Conservation (phyloP, 176 grass and related monocot species). For the Thalia dealbata region DNA sequence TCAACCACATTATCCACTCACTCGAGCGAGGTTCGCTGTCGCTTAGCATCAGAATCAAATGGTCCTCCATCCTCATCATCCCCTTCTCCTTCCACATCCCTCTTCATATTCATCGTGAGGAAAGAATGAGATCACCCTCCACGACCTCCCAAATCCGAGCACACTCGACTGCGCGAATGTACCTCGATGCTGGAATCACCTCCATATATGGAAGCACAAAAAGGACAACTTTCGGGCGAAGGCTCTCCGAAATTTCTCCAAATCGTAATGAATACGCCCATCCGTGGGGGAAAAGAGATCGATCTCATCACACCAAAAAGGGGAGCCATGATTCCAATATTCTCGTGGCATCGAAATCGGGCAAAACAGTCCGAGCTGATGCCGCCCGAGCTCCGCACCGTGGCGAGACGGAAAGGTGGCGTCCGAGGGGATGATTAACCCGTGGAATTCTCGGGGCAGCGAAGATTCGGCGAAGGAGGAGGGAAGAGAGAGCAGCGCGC, state of each 20-base stretch:
- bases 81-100: constrained; percentile 53
- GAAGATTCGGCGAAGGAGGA: constrained; percentile 74
- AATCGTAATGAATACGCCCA: constrained; percentile 51
- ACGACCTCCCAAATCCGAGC: neutral
- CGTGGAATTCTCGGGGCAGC: constrained; percentile 24
- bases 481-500: constrained; percentile 1
- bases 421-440: neutral
- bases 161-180: constrained; percentile 9
- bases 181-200: constrained; percentile 12
- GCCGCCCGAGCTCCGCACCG: neutral
- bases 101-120: constrained; percentile 36
- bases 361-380: neutral
- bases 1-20: constrained; percentile 21
- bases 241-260: constrained; percentile 53
- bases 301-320: constrained; percentile 20
- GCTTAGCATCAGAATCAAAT: constrained; percentile 43
- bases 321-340: constrained; percentile 9
- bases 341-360: neutral
- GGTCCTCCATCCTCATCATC: constrained; percentile 48
- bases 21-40: constrained; percentile 45
- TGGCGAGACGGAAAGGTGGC: neutral
- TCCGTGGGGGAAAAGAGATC: constrained; percentile 31
- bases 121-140: constrained; percentile 2
- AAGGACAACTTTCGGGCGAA: constrained; percentile 24
- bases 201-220: constrained; percentile 48